Conservation (phyloP, 768 basidiomycete genomes). For the Mrakia frigida region DNA sequence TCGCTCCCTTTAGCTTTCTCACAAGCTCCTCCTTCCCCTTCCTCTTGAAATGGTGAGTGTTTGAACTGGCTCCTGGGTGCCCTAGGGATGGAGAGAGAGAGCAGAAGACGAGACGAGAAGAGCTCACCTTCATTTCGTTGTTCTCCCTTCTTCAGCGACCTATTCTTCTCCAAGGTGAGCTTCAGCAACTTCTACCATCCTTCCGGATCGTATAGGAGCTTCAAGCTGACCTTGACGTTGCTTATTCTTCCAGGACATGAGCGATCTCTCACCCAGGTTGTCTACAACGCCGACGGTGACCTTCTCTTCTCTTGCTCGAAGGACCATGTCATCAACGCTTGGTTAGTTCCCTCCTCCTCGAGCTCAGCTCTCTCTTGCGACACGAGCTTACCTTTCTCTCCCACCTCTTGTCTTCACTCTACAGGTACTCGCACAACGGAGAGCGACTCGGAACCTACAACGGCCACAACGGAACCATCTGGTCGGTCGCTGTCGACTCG, state of each 20-base stretch:
- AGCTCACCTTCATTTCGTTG: conserved; percentile 2
- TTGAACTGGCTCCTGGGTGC: background rate
- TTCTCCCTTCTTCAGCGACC: conserved; percentile 19
- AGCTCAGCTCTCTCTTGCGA: too few species aligned
- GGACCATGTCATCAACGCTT: conserved; percentile 90
- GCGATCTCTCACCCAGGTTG: conserved; percentile 93
- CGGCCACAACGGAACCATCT: conserved; percentile 91
- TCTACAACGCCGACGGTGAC: conserved; percentile 95
- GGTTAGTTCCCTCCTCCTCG: conserved; percentile 52
- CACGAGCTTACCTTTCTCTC: background rate
- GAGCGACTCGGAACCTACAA: conserved; percentile 95
- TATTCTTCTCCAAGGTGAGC: conserved; percentile 30
- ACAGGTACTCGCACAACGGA: conserved; percentile 70
- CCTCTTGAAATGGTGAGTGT: background rate
- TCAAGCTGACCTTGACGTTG: background rate
- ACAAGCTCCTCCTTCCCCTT: background rate
- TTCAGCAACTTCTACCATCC: background rate
- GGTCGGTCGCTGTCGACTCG: conserved; percentile 93
- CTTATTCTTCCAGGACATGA: conserved; percentile 68
- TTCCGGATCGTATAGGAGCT: background rate
- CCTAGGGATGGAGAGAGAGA: background rate
- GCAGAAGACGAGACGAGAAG: background rate
- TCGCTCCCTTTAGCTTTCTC: background rate
- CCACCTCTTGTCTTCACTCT: background rate
- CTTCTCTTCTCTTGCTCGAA: conserved; percentile 93